These are phyloP conservation scores for Rosa multiflora DNA, from an alignment of 306 rosid species.

Conservation along the genomic window DNA sequence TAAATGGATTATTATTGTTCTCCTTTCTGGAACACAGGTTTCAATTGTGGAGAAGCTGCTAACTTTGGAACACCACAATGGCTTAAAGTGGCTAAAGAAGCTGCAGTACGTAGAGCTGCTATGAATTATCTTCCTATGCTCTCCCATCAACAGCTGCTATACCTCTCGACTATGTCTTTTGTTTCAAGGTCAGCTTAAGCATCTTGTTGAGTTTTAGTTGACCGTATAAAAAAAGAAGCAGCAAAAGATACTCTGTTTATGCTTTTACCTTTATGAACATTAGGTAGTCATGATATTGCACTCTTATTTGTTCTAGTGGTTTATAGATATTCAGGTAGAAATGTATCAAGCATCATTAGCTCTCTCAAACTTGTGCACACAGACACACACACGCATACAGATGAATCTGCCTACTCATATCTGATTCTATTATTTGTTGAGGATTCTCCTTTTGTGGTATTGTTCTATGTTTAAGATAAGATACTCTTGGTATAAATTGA, in stretches of 20 bases:
- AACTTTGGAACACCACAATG: constrained; percentile 97
- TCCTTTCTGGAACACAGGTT: constrained; percentile 53
- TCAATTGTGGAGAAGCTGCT: constrained; percentile 99
- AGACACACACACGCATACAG: neutral
- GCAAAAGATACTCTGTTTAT: neutral
- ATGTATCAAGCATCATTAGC: neutral
- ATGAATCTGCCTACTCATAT: neutral
- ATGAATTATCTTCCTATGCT: constrained; percentile 99
- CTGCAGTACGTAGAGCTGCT: constrained; percentile 99
- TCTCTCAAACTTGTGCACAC: neutral
- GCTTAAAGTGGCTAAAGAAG: constrained; percentile 94
- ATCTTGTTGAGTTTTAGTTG: neutral
- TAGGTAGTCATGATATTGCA: neutral
- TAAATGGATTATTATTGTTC: constrained; percentile 10
- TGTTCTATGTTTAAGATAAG: neutral
- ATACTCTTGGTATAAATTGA: neutral
- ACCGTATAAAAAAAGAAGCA: neutral
- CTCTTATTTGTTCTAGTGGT: neutral
- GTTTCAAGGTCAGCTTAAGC: constrained; percentile 65
- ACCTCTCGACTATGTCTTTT: constrained; percentile 94
- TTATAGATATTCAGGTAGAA: neutral
- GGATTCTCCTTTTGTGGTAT: neutral
- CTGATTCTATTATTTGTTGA: neutral
- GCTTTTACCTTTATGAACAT: neutral
- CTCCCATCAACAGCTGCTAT: constrained; percentile 95